Conservation (phyloP, 139 green algal genomes). For the Spirogloea muscicola region DNA sequence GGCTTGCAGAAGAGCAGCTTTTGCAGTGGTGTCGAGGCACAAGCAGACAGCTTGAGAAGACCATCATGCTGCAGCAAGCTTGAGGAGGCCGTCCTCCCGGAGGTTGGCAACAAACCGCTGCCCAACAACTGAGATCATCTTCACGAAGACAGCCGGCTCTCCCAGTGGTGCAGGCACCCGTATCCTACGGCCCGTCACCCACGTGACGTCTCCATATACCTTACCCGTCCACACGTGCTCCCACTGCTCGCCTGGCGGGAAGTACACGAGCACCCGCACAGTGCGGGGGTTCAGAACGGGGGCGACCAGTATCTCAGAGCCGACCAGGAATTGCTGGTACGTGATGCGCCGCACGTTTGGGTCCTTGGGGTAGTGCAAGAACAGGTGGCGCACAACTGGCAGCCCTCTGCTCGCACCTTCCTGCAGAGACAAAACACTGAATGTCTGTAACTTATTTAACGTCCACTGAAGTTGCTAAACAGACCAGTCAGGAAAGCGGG, state of each 20-base stretch:
- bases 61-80: neutral
- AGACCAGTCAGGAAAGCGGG: too few species aligned
- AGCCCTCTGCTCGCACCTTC: constrained; percentile 20
- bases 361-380: constrained; percentile 43
- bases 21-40: too few species aligned
- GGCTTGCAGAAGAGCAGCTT: too few species aligned
- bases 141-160: constrained; percentile 6
- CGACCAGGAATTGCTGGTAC: constrained; percentile 42
- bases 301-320: constrained; percentile 30
- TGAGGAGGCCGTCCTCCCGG: neutral
- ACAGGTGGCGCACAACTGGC: constrained; percentile 32
- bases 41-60: too few species aligned
- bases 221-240: constrained; percentile 4
- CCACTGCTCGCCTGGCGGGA: neutral
- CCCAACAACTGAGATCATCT: neutral
- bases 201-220: neutral
- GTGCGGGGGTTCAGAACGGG: constrained; percentile 27
- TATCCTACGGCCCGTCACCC: neutral
- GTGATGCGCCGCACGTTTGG: neutral
- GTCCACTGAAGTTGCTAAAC: too few species aligned
- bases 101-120: neutral
- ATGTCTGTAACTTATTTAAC: too few species aligned
- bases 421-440: too few species aligned
- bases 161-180: neutral
- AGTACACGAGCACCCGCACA: neutral